These are phyloP conservation scores for Physcomitrium patens DNA, from an alignment of 225 moss, liverwort and hornwort species.

Conservation along the genomic window DNA sequence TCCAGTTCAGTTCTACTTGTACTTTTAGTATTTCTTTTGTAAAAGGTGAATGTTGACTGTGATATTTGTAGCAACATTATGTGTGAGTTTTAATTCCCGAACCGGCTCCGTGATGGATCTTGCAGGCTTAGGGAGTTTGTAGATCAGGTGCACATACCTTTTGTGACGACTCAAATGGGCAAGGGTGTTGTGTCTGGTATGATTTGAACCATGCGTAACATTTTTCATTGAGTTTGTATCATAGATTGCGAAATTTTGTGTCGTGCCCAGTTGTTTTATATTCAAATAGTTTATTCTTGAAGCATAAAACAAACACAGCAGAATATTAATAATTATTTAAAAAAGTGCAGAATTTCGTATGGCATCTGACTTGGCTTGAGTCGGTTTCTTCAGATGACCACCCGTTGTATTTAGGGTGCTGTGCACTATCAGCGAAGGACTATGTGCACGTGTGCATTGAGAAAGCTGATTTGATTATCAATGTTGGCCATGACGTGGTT, in stretches of 20 bases:
- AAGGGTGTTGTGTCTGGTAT: constrained; percentile 90
- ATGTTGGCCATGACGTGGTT: constrained; percentile 93
- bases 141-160: constrained; percentile 78
- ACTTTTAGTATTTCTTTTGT: neutral
- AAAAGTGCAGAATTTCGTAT: neutral
- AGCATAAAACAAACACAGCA: neutral
- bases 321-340: too few relatives aligned
- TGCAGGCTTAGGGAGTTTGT: constrained; percentile 83
- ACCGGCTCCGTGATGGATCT: constrained; percentile 7
- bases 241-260: neutral
- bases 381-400: constrained; percentile 71
- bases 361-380: constrained; percentile 18
- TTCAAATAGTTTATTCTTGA: neutral
- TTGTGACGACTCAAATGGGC: constrained; percentile 97
- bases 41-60: neutral
- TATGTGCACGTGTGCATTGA: constrained; percentile 87
- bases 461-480: constrained; percentile 94
- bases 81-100: constrained; percentile 7
- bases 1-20: neutral
- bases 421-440: constrained; percentile 89
- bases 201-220: constrained; percentile 9
- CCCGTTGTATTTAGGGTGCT: constrained; percentile 87
- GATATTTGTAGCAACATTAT: neutral
- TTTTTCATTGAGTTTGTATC: neutral
- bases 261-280: neutral